Evolutionary conservation across 352 stramenopile genomes (phyloP).

Genomic region (Phytophthora kernoviae): DNA sequence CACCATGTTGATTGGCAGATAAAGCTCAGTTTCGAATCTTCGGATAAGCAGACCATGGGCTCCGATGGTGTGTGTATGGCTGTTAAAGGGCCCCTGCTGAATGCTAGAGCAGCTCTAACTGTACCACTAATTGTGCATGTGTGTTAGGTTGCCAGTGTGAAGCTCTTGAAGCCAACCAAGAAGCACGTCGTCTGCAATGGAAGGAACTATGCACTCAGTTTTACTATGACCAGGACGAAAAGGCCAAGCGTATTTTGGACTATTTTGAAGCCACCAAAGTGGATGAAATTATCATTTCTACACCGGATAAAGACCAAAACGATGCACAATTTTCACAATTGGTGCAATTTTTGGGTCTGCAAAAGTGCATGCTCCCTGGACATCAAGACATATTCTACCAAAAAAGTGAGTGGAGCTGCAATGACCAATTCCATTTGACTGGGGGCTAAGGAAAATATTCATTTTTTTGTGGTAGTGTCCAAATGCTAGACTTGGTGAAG

Average conservation of each 20-base stretch:
- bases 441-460: background rate
- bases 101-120: constrained; percentile 2
- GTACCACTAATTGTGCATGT: constrained; percentile 2
- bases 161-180: constrained; percentile 23
- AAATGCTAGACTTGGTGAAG: constrained; percentile 66
- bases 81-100: background rate
- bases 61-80: constrained; percentile 2
- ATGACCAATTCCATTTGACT: background rate
- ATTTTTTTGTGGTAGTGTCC: constrained; percentile 37
- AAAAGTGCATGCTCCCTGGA: constrained; percentile 44
- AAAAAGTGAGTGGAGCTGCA: constrained; percentile 37
- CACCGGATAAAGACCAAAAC: constrained; percentile 18
- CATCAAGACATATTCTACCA: constrained; percentile 40
- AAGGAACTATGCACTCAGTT: constrained; percentile 62
- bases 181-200: constrained; percentile 49
- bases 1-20: constrained; percentile 14
- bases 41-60: constrained; percentile 26
- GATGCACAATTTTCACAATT: constrained; percentile 32
- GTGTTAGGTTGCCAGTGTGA: constrained; percentile 43
- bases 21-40: constrained; percentile 9
- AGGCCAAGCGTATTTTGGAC: constrained; percentile 69
- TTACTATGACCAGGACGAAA: constrained; percentile 62
- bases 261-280: constrained; percentile 68
- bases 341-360: constrained; percentile 42
- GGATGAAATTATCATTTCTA: constrained; percentile 60